Evolutionary conservation across 2,329 filamentous ascomycete genomes (phyloP).

Genomic region (Diaporthe sp.): DNA sequence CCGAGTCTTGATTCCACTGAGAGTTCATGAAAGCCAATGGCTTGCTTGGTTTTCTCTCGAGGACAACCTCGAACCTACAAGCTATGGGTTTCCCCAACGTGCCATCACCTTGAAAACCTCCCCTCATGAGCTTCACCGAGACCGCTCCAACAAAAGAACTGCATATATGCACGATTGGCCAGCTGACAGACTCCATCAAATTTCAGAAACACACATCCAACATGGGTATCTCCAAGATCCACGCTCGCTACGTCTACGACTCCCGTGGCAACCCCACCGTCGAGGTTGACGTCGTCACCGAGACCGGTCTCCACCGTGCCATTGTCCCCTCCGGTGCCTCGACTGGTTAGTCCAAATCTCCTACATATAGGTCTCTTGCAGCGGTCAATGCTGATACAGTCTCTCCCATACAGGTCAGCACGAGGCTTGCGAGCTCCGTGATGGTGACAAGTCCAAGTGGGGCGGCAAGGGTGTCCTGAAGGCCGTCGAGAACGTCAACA

Average conservation of each 20-base stretch:
- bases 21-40: neutral
- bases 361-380: conserved; percentile 30
- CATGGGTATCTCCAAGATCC: conserved; percentile 93
- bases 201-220: conserved; percentile 54
- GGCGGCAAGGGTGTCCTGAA: conserved; percentile 88
- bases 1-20: neutral
- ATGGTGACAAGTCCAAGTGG: conserved; percentile 90
- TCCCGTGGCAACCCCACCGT: conserved; percentile 98
- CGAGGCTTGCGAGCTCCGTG: conserved; percentile 91
- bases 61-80: conserved; percentile 3
- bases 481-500: conserved; percentile 89
- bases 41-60: conserved; percentile 6
- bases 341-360: conserved; percentile 75
- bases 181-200: conserved; percentile 18
- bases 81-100: conserved; percentile 4
- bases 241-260: conserved; percentile 97
- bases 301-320: conserved; percentile 95
- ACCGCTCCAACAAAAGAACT: neutral
- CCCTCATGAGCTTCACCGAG: neutral
- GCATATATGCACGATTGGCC: neutral
- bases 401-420: conserved; percentile 75
- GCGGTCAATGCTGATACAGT: conserved; percentile 41
- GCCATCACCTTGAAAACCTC: neutral
- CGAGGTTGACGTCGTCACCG: conserved; percentile 96
- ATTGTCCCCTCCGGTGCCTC: conserved; percentile 98